phyloP scores from a whole-genome alignment of 1,284 basidiomycete species.

The Tilletia walkeri region DNA sequence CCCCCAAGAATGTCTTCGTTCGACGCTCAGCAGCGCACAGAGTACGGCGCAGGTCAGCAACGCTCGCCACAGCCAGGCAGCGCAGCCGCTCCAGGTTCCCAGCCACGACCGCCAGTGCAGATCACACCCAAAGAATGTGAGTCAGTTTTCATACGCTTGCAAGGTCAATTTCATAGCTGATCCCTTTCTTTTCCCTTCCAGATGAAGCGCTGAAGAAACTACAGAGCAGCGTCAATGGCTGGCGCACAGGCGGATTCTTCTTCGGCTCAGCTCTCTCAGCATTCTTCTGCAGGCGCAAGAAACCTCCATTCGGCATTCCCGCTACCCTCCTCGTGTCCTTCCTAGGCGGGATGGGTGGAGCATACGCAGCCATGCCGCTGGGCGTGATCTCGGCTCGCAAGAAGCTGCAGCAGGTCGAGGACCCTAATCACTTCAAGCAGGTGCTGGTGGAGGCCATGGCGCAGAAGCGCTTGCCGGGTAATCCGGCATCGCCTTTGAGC shows the following conservation, averaged over 20 bases:
- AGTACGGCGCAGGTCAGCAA: slow-evolving; percentile 1
- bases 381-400: not conserved
- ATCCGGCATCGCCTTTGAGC: not conserved
- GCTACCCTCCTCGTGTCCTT: not conserved
- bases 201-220: not conserved
- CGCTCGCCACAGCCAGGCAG: not conserved
- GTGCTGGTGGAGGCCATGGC: not conserved
- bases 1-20: not conserved
- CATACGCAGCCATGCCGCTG: not conserved
- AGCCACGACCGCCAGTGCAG: not conserved
- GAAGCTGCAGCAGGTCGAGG: not conserved
- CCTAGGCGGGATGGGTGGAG: not conserved
- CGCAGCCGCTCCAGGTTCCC: not conserved
- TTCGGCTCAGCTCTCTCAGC: not conserved
- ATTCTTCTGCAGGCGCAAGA: not conserved
- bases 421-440: slow-evolving; percentile 10
- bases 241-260: not conserved
- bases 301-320: not conserved
- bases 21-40: slow-evolving; percentile 8
- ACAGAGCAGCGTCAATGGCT: not conserved
- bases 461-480: not conserved
- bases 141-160: not conserved
- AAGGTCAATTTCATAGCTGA: not conserved
- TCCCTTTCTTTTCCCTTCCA: not conserved
- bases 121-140: slow-evolving; percentile 3